A percentile compares a stretch with the other conserved stretches of the same genome.
phyloP scores from a whole-genome alignment of 2,329 filamentous ascomycete genomes.

The Penicillium sp. region DNA sequence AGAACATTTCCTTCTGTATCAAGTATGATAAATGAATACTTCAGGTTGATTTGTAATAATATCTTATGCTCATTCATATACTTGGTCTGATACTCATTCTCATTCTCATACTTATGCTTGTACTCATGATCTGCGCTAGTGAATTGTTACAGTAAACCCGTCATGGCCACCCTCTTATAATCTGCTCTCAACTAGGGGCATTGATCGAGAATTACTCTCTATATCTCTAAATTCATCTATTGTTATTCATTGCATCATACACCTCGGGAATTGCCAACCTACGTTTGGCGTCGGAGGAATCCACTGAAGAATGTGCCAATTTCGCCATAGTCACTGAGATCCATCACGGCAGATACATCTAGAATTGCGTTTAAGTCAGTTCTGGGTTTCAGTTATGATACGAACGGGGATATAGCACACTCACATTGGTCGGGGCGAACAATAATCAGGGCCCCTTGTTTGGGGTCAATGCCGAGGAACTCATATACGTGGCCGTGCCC shows the following conservation, averaged over 20 bases:
- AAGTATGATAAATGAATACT: too few relatives aligned
- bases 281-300: slow-evolving; percentile 33
- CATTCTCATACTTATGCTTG: neutral
- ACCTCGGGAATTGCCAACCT: slow-evolving; percentile 6
- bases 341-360: slow-evolving; percentile 48
- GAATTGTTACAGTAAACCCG: neutral
- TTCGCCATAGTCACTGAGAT: slow-evolving; percentile 34
- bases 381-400: too few relatives aligned
- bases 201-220: neutral
- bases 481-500: slow-evolving; percentile 64
- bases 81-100: too few relatives aligned
- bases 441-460: slow-evolving; percentile 54
- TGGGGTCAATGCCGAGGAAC: slow-evolving; percentile 56
- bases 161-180: neutral
- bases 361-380: neutral
- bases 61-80: too few relatives aligned
- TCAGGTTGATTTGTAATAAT: too few relatives aligned
- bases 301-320: slow-evolving; percentile 42
- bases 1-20: too few relatives aligned
- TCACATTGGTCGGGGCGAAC: slow-evolving; percentile 66
- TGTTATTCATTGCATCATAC: neutral
- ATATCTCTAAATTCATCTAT: neutral
- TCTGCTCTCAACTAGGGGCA: slow-evolving; percentile 2
- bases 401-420: slow-evolving; percentile 16
- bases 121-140: neutral